These are phyloP conservation scores for Betula pendula DNA, from an alignment of 306 rosid genomes.

Conservation along the genomic window DNA sequence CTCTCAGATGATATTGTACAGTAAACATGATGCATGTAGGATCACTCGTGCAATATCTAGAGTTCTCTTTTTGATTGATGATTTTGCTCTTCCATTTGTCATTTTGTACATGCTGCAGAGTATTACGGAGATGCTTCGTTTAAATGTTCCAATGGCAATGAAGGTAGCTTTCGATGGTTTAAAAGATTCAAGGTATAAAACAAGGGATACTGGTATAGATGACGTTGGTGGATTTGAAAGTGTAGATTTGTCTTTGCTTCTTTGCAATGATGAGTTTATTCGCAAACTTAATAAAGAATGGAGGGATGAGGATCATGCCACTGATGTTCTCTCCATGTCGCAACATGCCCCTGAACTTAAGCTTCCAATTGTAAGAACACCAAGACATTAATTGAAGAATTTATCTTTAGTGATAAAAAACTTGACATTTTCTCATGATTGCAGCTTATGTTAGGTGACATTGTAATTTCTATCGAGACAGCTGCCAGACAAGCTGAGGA, in stretches of 20 bases:
- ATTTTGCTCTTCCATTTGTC: neutral
- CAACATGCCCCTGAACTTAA: slow-evolving; percentile 68
- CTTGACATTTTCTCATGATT: slow-evolving; percentile 32
- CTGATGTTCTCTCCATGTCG: slow-evolving; percentile 89
- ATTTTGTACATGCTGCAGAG: slow-evolving; percentile 49
- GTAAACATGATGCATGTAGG: neutral
- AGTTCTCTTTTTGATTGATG: neutral
- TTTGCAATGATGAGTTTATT: slow-evolving; percentile 79
- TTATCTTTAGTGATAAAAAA: slow-evolving; percentile 13
- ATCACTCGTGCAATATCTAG: neutral
- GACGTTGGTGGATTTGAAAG: slow-evolving; percentile 75
- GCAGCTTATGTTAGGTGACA: slow-evolving; percentile 92
- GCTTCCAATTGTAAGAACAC: slow-evolving; percentile 71
- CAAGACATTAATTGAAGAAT: slow-evolving; percentile 15
- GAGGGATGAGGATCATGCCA: slow-evolving; percentile 88
- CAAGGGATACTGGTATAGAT: slow-evolving; percentile 62
- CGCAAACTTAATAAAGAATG: slow-evolving; percentile 82
- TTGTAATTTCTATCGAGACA: slow-evolving; percentile 85
- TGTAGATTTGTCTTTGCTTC: slow-evolving; percentile 76
- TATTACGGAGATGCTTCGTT: slow-evolving; percentile 72
- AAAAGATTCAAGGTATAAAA: slow-evolving; percentile 56
- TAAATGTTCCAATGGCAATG: slow-evolving; percentile 75
- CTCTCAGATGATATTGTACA: neutral
- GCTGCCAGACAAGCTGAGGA: slow-evolving; percentile 91
- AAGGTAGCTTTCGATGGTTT: slow-evolving; percentile 72